Percentiles rank a stretch among this genome's conserved stretches.
Evolutionary conservation across 2,329 filamentous ascomycete genomes (phyloP).

Genomic region (Trichoderma oligosporum): DNA sequence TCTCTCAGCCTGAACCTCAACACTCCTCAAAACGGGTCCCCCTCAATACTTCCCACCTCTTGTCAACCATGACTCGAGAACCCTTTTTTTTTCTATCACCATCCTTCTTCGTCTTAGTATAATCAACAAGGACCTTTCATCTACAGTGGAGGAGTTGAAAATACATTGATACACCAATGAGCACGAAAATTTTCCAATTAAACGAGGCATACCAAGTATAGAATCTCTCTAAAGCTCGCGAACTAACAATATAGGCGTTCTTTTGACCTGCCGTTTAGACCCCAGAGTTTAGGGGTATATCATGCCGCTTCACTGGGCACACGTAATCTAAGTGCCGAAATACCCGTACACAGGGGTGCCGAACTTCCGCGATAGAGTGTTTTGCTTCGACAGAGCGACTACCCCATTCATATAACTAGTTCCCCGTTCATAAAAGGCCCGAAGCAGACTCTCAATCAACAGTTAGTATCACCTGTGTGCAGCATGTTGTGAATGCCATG

Average conservation of each 20-base stretch:
- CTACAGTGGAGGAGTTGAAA: neutral
- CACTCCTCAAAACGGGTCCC: neutral
- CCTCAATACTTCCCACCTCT: neutral
- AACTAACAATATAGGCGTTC: no score
- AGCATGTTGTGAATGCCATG: neutral
- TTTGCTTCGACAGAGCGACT: neutral
- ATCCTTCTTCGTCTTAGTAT: conserved; percentile 12
- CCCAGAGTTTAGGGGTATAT: neutral
- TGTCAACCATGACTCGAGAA: neutral
- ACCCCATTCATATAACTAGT: no score
- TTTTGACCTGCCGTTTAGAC: conserved; percentile 17
- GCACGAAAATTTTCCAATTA: neutral
- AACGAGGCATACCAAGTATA: neutral
- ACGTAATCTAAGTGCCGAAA: conserved; percentile 10
- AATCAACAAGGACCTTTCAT: neutral
- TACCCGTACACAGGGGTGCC: conserved; percentile 13
- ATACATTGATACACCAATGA: neutral
- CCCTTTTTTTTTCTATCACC: conserved; percentile 4
- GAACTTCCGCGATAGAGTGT: conserved; percentile 12
- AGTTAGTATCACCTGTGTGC: neutral
- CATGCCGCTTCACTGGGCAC: neutral
- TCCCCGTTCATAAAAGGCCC: conserved; percentile 13
- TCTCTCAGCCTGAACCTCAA: neutral
- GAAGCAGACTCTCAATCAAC: neutral
- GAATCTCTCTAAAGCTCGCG: neutral